phyloP scores from a whole-genome alignment of 352 stramenopile genomes.

The Phytophthora megakarya region DNA sequence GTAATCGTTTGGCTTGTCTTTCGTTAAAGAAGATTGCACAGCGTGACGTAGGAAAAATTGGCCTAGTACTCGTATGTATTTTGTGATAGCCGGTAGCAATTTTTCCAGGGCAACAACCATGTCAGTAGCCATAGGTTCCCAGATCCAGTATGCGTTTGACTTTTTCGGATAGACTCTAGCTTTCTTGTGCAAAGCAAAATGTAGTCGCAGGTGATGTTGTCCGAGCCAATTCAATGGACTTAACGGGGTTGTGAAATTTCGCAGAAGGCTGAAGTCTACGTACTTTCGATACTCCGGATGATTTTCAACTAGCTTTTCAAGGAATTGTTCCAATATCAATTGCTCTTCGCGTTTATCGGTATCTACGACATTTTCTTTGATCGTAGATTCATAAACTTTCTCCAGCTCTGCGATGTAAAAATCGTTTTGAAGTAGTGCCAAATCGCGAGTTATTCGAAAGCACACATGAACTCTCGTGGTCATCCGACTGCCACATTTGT shows the following conservation, averaged over 20 bases:
- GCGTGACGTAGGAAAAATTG: conserved; percentile 49
- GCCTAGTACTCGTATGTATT: conserved; percentile 44
- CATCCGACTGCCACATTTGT: not conserved
- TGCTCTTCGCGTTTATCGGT: conserved; percentile 16
- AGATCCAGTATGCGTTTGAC: conserved; percentile 29
- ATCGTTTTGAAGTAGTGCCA: conserved; percentile 59
- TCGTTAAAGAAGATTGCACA: conserved; percentile 17
- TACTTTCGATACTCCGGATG: conserved; percentile 28
- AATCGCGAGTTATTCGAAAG: conserved; percentile 55
- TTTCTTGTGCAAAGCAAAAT: conserved; percentile 7
- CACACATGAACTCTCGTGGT: conserved; percentile 25
- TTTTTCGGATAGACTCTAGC: conserved; percentile 1
- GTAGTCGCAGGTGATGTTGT: conserved; percentile 23
- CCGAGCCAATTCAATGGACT: conserved; percentile 23
- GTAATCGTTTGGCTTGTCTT: conserved; percentile 26
- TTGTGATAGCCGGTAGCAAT: conserved; percentile 42
- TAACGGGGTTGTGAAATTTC: not conserved
- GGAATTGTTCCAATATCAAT: conserved; percentile 30
- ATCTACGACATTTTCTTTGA: conserved; percentile 1
- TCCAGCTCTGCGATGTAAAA: conserved; percentile 58
- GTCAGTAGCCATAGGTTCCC: conserved; percentile 29
- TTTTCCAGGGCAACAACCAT: conserved; percentile 42
- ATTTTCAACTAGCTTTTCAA: conserved; percentile 27
- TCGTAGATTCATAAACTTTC: conserved; percentile 29
- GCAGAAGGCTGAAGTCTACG: not conserved